Base-by-base conservation (phyloP, 345 rosid species). In the Erysimum cheiranthoides region DNA sequence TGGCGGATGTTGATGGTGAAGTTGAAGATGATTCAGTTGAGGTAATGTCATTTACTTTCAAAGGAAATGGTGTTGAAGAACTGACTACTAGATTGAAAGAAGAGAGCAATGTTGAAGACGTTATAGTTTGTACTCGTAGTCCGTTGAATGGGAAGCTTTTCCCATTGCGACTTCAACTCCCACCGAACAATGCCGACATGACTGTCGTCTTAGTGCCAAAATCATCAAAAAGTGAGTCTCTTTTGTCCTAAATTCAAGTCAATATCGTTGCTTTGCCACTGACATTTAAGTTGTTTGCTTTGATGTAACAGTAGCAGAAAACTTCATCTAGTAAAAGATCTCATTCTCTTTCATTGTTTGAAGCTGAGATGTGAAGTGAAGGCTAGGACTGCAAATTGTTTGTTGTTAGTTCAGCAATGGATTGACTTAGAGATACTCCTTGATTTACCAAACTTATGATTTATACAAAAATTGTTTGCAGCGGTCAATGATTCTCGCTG, bases 101-200 rank as follows among this genome's bases (percentile, higher is more conserved):
- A 84, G 96, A 89, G 79, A 87, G 90, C 3, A 91, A 87, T 10
- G 73, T 90, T 5, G 82, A 86, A 51, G 89, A 82, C 18, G 81
- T 89, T 36, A 65, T 90, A 7, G 96, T 93, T 73, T 95, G 99
- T 71, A 83, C 90, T 79, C 91, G 92, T 0, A 95, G 93, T 81
- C 99, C 97, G 0, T 83, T 95, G 85, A 88, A 95, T 73, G 90
- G 87, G 39, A 85, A 86, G 86, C 96, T 95, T 58, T 85, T 77
- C 71, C 98, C 97, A 0, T 88, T 95, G 71, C 89, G 90, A 14
- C 85, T 95, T 81, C 98, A 85, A 77, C 98, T 95, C 34, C 99
- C 99, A 51, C 99, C 99, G 0, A 92, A 90, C 80, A 89, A 79
- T 73, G 80, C 93, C 0, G 87, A 88, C 76, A 85, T 95, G 92